phyloP scores from a whole-genome alignment of 352 stramenopile species.

The Phytophthora syringae region DNA sequence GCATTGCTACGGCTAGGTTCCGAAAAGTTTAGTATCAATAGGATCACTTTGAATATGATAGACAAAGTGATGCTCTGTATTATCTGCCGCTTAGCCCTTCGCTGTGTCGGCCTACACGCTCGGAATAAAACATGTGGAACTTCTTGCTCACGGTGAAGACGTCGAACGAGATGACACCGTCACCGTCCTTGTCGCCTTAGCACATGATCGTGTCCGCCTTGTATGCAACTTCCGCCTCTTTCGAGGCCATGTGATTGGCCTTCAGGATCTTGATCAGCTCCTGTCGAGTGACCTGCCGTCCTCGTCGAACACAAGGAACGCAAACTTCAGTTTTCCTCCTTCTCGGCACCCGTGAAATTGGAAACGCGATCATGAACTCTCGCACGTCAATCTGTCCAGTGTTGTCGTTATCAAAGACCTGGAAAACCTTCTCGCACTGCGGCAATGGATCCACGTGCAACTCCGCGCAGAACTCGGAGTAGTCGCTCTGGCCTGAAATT shows the following conservation, averaged over 20 bases:
- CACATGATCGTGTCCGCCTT: conserved; percentile 98
- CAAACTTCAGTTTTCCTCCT: conserved; percentile 98
- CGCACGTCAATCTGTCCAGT: conserved; percentile 92
- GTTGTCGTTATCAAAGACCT: conserved; percentile 95
- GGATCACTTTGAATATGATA: too few species aligned
- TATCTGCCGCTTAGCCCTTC: conserved; percentile 48
- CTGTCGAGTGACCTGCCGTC: conserved; percentile 96
- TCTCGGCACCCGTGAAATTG: conserved; percentile 94
- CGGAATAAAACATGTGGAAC: conserved; percentile 95
- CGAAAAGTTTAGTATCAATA: not conserved
- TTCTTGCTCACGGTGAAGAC: conserved; percentile 96
- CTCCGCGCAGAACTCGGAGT: conserved; percentile 97
- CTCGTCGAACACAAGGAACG: conserved; percentile 96
- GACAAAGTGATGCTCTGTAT: not conserved
- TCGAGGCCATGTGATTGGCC: conserved; percentile 95
- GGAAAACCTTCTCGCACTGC: conserved; percentile 94
- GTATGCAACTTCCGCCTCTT: conserved; percentile 91
- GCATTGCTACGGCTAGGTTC: not conserved
- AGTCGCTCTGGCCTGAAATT: conserved; percentile 96
- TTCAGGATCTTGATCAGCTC: conserved; percentile 96
- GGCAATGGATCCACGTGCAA: conserved; percentile 93
- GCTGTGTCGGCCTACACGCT: conserved; percentile 69
- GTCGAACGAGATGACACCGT: conserved; percentile 97
- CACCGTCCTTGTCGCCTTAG: conserved; percentile 95
- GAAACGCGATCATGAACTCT: conserved; percentile 96